These are phyloP conservation scores for Vaccinium corymbosum DNA, from an alignment of 148 eudicot species.

Conservation along the genomic window DNA sequence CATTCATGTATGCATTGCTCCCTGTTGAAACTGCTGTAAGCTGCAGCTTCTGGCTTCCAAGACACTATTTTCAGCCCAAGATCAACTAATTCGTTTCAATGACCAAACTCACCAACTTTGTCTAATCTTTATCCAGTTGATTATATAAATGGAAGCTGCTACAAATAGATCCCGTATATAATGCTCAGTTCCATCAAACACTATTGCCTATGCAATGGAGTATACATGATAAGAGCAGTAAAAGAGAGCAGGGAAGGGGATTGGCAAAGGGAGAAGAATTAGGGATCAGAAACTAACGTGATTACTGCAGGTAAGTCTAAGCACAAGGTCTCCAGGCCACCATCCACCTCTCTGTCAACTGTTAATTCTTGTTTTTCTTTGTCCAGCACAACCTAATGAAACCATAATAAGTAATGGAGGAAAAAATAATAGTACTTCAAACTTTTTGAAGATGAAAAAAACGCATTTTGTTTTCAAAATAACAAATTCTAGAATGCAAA, in stretches of 20 bases:
- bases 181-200: too few relatives aligned
- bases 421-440: neutral
- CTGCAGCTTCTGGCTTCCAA: too few relatives aligned
- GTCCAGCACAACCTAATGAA: constrained; percentile 77
- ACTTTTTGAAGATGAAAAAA: neutral
- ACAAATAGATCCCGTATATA: too few relatives aligned
- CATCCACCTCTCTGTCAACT: constrained; percentile 98
- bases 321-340: constrained; percentile 83
- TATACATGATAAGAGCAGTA: neutral
- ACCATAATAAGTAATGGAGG: constrained; percentile 10
- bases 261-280: neutral
- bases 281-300: constrained; percentile 47
- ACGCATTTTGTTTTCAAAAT: neutral
- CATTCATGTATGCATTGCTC: too few relatives aligned
- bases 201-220: neutral
- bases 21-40: too few relatives aligned
- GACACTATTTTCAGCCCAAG: too few relatives aligned
- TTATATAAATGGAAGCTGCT: too few relatives aligned
- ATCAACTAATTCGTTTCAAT: too few relatives aligned
- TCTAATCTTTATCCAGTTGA: too few relatives aligned
- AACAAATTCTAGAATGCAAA: neutral
- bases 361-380: constrained; percentile 66
- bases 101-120: too few relatives aligned
- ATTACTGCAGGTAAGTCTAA: constrained; percentile 88
- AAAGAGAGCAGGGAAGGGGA: neutral